Conservation (phyloP, 768 basidiomycete species). For the Mycena metata region DNA sequence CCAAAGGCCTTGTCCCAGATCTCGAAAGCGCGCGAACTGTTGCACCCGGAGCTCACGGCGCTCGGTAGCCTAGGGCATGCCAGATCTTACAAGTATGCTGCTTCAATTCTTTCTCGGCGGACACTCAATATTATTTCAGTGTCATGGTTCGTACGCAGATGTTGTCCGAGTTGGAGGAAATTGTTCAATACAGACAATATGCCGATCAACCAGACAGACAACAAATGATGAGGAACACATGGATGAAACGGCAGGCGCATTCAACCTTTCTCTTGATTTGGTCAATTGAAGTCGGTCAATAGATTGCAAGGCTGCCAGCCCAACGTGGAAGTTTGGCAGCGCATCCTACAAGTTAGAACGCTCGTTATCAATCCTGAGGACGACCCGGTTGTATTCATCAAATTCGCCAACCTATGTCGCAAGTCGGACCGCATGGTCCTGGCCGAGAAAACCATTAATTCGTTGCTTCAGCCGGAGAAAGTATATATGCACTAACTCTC, state of each 20-base stretch:
- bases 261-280: neutral
- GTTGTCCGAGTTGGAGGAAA: constrained; percentile 98
- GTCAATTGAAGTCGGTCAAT: neutral
- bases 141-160: constrained; percentile 98
- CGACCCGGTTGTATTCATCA: constrained; percentile 98
- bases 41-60: constrained; percentile 92
- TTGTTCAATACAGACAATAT: constrained; percentile 94
- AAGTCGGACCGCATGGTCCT: constrained; percentile 95
- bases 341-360: constrained; percentile 95
- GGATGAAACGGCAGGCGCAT: constrained; percentile 87
- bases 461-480: constrained; percentile 82
- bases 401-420: constrained; percentile 97
- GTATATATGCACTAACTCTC: constrained; percentile 53
- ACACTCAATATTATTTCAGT: constrained; percentile 55
- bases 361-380: constrained; percentile 93
- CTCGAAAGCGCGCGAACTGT: constrained; percentile 89
- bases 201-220: constrained; percentile 95
- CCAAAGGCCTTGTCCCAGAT: constrained; percentile 91
- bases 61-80: constrained; percentile 97
- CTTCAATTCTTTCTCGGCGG: neutral
- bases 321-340: constrained; percentile 99
- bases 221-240: constrained; percentile 90
- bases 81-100: constrained; percentile 91
- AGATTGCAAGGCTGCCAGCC: constrained; percentile 97
- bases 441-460: constrained; percentile 97